Base-by-base conservation (phyloP, 768 basidiomycete genomes). In the Antrodiella citrinella region DNA sequence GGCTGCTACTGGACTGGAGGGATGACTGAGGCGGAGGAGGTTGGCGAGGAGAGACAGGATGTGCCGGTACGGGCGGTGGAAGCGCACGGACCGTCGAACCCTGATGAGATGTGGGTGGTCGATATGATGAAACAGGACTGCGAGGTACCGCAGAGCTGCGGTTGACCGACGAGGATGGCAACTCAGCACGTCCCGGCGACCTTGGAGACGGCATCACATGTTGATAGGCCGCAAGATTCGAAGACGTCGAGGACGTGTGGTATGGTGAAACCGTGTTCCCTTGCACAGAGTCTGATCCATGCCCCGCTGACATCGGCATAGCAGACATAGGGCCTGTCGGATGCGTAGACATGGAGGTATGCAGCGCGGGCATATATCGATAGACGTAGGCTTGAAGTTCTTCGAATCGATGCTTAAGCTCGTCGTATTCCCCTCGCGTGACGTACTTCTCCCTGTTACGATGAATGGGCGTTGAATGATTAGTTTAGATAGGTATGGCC, bases 401-500 rank as follows among this genome's bases (percentile, higher is more conserved):
- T 25, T 81, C 78, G 58, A 87, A 68, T 47, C 82, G 79, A 18
- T 72, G 65, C 60, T 79, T 84, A 58, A 91, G 77, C 40, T 84
- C 82, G 44, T 91, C 86, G 60, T 84, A 85, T 58, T 91, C 89
- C 23, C 76, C 69, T 19, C 86, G 76, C 30, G 81, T 82, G 51
- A 89, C 86, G 64, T 87, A 88, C 67, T 88, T 90, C 65, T 90
- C 88, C 54, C 84, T 85, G 58, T 35, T 15, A 35, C n/a, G n/a
- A 15, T 35, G 15, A 15, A 35, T 35, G 30, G 15, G 30, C 30
- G 30, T 35, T 35, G 30, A 7, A 35, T 35, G 30, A 23, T 51
- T 39, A 43, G 22, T 47, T n/a, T 42, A 41, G 38, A 43, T n/a
- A 39, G 24, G 46, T 19, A 53, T 21, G 45, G 7, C 45, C 26